These are phyloP conservation scores for Euphorbia peplus DNA, from an alignment of 345 rosid genomes.

Conservation along the genomic window DNA sequence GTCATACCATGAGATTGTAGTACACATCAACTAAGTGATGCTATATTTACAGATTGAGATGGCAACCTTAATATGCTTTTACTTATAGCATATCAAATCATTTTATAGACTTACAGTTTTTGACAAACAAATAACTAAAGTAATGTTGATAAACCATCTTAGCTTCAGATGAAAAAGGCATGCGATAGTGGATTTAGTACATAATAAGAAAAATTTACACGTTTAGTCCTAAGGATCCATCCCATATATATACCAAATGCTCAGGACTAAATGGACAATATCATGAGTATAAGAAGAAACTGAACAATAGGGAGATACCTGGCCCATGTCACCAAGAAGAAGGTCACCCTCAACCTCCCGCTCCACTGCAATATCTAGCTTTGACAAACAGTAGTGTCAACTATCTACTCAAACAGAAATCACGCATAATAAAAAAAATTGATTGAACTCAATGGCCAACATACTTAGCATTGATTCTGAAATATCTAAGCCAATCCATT, in stretches of 20 bases:
- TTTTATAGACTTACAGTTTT: not conserved
- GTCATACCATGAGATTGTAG: not conserved
- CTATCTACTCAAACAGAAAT: not conserved
- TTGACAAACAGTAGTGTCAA: not conserved
- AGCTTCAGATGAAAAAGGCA: not conserved
- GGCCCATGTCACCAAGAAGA: conserved; percentile 93
- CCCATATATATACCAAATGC: no score
- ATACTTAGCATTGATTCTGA: conserved; percentile 83
- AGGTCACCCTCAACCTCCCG: conserved; percentile 92
- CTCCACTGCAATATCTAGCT: conserved; percentile 72
- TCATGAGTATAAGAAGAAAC: not conserved
- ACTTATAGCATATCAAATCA: not conserved
- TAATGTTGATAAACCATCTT: not conserved
- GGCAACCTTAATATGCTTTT: not conserved
- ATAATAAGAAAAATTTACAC: not conserved
- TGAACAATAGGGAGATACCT: conserved; percentile 40
- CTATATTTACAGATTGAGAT: not conserved
- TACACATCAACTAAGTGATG: not conserved
- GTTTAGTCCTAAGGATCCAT: not conserved
- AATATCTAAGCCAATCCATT: conserved; percentile 90
- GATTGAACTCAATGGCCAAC: conserved; percentile 8
- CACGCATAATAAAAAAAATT: not conserved
- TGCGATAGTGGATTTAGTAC: not conserved
- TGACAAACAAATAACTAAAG: not conserved
- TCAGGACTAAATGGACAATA: not conserved